Evolutionary conservation across 768 basidiomycete species (phyloP).

Genomic region (Russula lepida): DNA sequence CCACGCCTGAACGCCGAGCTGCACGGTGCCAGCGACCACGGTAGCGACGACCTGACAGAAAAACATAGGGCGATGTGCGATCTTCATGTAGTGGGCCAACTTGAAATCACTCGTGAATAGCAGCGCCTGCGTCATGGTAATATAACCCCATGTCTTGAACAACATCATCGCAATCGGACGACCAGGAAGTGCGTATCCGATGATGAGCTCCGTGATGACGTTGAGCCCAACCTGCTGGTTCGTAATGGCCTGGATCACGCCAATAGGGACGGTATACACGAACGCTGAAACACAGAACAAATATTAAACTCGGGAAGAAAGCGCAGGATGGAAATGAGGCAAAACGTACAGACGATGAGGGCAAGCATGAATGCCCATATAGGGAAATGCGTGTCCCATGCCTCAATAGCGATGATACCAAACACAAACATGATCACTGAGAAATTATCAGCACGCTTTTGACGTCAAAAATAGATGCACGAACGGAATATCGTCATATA

Average conservation of each 20-base stretch:
- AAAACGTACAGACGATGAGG: constrained; percentile 44
- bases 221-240: constrained; percentile 71
- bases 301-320: not conserved
- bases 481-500: constrained; percentile 54
- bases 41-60: constrained; percentile 58
- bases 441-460: not conserved
- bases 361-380: constrained; percentile 68
- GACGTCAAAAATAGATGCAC: not conserved
- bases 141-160: constrained; percentile 79
- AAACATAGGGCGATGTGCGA: constrained; percentile 71
- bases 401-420: constrained; percentile 59
- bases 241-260: constrained; percentile 63
- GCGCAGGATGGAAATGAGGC: not conserved
- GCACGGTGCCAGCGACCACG: constrained; percentile 59
- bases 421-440: constrained; percentile 55
- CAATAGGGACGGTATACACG: constrained; percentile 43
- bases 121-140: constrained; percentile 60
- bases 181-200: constrained; percentile 73
- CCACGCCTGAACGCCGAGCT: constrained; percentile 72
- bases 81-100: constrained; percentile 64
- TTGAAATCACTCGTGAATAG: constrained; percentile 71
- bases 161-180: constrained; percentile 77
- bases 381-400: constrained; percentile 67
- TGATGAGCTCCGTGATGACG: constrained; percentile 74
- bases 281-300: constrained; percentile 23